Conservation (phyloP, 2,329 filamentous ascomycete species). For the Arthroderma uncinatum region DNA sequence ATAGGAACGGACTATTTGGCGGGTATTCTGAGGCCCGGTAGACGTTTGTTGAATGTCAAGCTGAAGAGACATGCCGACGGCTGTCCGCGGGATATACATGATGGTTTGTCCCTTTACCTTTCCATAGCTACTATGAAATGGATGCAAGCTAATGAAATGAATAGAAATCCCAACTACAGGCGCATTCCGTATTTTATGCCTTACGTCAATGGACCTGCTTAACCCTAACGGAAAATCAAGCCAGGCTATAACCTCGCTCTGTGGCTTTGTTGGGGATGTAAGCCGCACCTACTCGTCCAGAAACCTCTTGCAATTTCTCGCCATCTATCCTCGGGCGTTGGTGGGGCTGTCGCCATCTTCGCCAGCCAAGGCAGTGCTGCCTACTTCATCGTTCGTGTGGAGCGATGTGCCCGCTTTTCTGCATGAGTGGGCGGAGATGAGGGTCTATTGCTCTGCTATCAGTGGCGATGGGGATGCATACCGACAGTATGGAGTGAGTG, state of each 20-base stretch:
- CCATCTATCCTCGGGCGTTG: conserved; percentile 24
- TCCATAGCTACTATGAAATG: neutral
- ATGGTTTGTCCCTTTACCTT: conserved; percentile 16
- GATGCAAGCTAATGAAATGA: too few relatives aligned
- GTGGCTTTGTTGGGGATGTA: neutral
- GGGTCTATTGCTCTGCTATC: conserved; percentile 22
- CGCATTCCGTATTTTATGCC: conserved; percentile 28
- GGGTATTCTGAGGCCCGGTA: conserved; percentile 26
- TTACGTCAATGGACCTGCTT: conserved; percentile 27
- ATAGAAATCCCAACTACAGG: conserved; percentile 30
- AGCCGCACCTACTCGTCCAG: neutral
- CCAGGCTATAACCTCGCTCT: neutral
- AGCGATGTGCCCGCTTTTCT: conserved; percentile 22
- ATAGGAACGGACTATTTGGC: conserved; percentile 26
- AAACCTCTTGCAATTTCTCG: conserved; percentile 26
- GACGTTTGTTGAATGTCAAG: conserved; percentile 26
- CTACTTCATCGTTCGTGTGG: conserved; percentile 24
- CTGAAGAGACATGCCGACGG: conserved; percentile 30
- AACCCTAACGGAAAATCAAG: conserved; percentile 20
- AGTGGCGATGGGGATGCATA: conserved; percentile 26
- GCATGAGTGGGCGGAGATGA: conserved; percentile 28
- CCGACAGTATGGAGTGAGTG: conserved; percentile 26
- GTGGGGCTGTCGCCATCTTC: neutral
- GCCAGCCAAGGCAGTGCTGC: neutral
- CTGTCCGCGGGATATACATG: conserved; percentile 26